Conservation (phyloP, 495 filamentous ascomycete genomes). For the Lasiosphaeria ovina region DNA sequence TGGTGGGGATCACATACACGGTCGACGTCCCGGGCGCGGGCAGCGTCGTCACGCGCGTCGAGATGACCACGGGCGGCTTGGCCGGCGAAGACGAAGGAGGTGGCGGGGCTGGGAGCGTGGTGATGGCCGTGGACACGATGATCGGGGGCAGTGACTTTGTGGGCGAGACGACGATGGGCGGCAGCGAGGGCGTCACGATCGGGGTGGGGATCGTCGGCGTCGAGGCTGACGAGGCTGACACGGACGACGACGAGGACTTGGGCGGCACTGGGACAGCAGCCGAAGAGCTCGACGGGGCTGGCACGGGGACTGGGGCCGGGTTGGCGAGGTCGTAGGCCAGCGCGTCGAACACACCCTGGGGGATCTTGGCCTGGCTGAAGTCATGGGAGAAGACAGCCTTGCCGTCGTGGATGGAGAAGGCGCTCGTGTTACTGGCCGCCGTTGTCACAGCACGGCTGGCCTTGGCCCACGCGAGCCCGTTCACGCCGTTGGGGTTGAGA, state of each 20-base stretch:
- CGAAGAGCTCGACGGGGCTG: background rate
- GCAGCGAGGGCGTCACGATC: no score
- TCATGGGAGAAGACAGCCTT: conserved; percentile 28
- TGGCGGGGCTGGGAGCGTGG: background rate
- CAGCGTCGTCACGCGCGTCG: conserved; percentile 16
- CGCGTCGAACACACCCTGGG: conserved; percentile 30
- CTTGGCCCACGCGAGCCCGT: conserved; percentile 31
- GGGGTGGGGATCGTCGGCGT: no score
- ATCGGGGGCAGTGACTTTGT: background rate
- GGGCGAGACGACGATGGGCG: no score
- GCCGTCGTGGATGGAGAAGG: conserved; percentile 28
- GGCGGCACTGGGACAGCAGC: no score
- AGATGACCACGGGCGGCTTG: conserved; percentile 11
- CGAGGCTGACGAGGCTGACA: background rate
- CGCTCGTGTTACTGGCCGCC: conserved; percentile 27
- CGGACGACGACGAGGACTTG: background rate
- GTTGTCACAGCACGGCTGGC: conserved; percentile 16
- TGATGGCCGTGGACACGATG: background rate
- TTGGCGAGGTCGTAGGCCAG: conserved; percentile 23
- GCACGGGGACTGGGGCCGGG: background rate
- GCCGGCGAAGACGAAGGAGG: background rate
- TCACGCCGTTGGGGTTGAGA: conserved; percentile 32
- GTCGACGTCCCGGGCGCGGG: conserved; percentile 6
- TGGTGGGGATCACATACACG: conserved; percentile 4
- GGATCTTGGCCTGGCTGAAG: conserved; percentile 27